These are phyloP conservation scores for Termitomyces heimii DNA, from an alignment of 768 basidiomycete genomes.

Conservation along the genomic window DNA sequence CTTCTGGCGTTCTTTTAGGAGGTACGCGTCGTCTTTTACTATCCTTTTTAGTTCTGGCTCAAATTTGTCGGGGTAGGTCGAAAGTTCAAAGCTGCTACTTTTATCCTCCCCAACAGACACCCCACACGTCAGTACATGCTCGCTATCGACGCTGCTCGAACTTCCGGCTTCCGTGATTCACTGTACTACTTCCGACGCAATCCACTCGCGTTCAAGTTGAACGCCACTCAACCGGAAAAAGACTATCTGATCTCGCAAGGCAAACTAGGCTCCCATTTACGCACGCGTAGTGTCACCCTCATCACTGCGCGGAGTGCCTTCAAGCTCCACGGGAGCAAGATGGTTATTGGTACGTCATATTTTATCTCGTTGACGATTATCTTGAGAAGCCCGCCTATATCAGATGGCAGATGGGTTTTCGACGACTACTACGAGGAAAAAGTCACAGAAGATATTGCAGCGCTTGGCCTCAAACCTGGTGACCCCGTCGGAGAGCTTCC, in stretches of 20 bases:
- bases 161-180: conserved; percentile 94
- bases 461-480: conserved; percentile 78
- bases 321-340: conserved; percentile 91
- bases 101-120: conserved; percentile 80
- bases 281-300: conserved; percentile 89
- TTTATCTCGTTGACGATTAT: neutral
- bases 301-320: conserved; percentile 89
- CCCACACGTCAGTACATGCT: conserved; percentile 88
- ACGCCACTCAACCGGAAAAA: conserved; percentile 86
- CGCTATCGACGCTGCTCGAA: conserved; percentile 95
- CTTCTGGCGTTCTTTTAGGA: conserved; percentile 74
- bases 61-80: conserved; percentile 47
- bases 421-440: conserved; percentile 97
- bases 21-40: conserved; percentile 43
- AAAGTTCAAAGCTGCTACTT: conserved; percentile 84
- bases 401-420: conserved; percentile 87
- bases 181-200: conserved; percentile 97
- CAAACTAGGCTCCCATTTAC: conserved; percentile 83
- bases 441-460: conserved; percentile 65
- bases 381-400: neutral
- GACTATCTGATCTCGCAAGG: conserved; percentile 87
- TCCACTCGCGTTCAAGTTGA: conserved; percentile 83
- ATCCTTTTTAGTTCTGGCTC: neutral
- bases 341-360: conserved; percentile 63
- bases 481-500: conserved; percentile 80